Base-by-base conservation (phyloP, 139 green algal genomes). In the Volvox reticuliferus region DNA sequence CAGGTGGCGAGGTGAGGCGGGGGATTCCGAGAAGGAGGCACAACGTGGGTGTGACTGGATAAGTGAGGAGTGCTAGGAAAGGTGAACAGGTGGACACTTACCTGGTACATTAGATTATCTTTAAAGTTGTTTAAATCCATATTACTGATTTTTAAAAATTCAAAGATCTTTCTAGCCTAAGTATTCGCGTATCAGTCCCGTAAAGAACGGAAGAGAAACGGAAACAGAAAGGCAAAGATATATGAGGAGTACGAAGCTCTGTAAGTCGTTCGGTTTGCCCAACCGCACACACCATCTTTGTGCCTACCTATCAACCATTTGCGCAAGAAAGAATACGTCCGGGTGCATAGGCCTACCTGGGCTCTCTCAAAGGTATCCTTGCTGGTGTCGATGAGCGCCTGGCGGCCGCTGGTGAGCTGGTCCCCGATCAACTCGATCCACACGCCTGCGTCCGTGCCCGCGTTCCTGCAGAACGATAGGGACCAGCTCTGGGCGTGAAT, bases 301-400 rank as follows among this genome's bases (percentile, higher is more conserved):
- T 75, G n/a, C n/a, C n/a, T n/a, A n/a, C 22, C 22, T 75, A 12
- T 12, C 22, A 28, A 28, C 73, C 73, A 32, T 1, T 79, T 18
- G 28, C 13, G 26, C 73, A 12, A 6, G 73, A 36, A n/a, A n/a
- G 14, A 2, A n/a, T 18, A 32, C 18, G 24, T 2, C 73, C 26
- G 14, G 2, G 28, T 55, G 9, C 73, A n/a, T 12, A 18, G 0
- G 0, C 90, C 22, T 67, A 89, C 87, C 87, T 93, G 92, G 0
- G 2, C 89, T 1, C 92, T 86, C 92, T 94, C 92, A 62, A 94
- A 94, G 28, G 86, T 87, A 89, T 94, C 92, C 80, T 92, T 94
- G 71, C 65, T 86, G 22, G 61, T 91, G 78, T 93, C 91, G 0
- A 93, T 24, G 24, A 93, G 91, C 33, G 86, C 77, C 61, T 93